Percentiles rank a stretch among this genome's conserved stretches.
Evolutionary conservation across 768 basidiomycete species (phyloP).

Genomic region (Crucibulum laeve): DNA sequence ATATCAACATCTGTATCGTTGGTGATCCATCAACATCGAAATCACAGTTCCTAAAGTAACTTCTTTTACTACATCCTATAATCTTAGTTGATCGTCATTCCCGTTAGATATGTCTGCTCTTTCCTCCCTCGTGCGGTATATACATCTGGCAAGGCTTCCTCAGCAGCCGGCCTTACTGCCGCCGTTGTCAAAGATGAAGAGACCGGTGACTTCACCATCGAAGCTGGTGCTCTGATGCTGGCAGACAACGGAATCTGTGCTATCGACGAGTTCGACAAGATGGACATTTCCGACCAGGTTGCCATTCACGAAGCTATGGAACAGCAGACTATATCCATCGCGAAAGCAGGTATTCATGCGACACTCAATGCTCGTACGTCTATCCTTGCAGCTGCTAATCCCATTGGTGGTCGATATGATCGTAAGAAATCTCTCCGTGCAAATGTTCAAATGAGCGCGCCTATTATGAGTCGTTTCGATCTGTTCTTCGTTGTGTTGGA

Average conservation of each 20-base stretch:
- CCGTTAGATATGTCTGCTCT: constrained; percentile 86
- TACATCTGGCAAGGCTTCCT: constrained; percentile 99
- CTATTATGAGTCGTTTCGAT: constrained; percentile 99
- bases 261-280: constrained; percentile 99
- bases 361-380: constrained; percentile 97
- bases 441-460: constrained; percentile 96
- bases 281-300: constrained; percentile 98
- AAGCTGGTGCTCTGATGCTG: constrained; percentile 98
- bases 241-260: constrained; percentile 99
- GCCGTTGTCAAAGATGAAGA: constrained; percentile 99
- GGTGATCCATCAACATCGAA: constrained; percentile 98
- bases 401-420: constrained; percentile 95
- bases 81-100: constrained; percentile 1
- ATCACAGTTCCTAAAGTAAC: constrained; percentile 96
- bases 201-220: constrained; percentile 98
- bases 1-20: constrained; percentile 97
- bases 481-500: constrained; percentile 98
- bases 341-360: constrained; percentile 98
- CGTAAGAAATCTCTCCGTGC: constrained; percentile 87
- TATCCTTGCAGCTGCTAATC: constrained; percentile 97
- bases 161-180: constrained; percentile 97
- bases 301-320: constrained; percentile 99
- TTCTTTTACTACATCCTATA: constrained; percentile 7
- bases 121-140: constrained; percentile 98
- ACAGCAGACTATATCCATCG: constrained; percentile 99